Evolutionary conservation across 306 rosid species (phyloP), one percentile per base, ranked within the genome.

Genomic region (Carpinus viminea): DNA sequence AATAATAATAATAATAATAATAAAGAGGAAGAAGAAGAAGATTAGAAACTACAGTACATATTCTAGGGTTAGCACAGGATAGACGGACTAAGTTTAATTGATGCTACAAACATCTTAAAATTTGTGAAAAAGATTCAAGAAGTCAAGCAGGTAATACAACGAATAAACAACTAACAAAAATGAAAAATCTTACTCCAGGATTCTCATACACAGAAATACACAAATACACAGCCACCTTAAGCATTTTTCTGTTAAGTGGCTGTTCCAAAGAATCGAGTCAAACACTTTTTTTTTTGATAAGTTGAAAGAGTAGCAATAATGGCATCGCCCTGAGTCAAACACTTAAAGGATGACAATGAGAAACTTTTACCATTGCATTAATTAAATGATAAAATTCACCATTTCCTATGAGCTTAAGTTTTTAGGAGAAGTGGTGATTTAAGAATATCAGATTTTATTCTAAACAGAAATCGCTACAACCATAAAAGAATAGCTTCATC

Each of bases 401-500:
- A 48, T 48, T 48, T 48, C 13, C 4, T 9, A 48, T 48, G 15
- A 48, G 52, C 12, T 48, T 3, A 48, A 48, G 15, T 48, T 11
- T 48, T 48, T 11, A 48, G 52, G 4, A 48, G 15, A 9, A 48
- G 11, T 47, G 13, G 15, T 48, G 15, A 48, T 48, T 48, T 48
- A 48, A 41, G 45, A 41, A 48, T 18, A 15, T 38, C 13, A 41
- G 11, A 68, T 68, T 43, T 68, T 3, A 12, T 41, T 38, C 72
- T 68, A 41, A 3, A n/a, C 26, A 59, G 72, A 68, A 43, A 8
- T 41, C 8, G 12, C 59, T 47, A 53, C 68, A 15, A 28, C 53
- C 31, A 26, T 52, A 43, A 1, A 48, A 76, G 57, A 80, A 59
- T 57, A 83, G 62, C 31, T 76, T 78, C 68, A 69, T 59, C 17